Evolutionary conservation across 306 rosid species (phyloP), one percentile per base, ranked within the genome.

Genomic region (Vicia villosa): DNA sequence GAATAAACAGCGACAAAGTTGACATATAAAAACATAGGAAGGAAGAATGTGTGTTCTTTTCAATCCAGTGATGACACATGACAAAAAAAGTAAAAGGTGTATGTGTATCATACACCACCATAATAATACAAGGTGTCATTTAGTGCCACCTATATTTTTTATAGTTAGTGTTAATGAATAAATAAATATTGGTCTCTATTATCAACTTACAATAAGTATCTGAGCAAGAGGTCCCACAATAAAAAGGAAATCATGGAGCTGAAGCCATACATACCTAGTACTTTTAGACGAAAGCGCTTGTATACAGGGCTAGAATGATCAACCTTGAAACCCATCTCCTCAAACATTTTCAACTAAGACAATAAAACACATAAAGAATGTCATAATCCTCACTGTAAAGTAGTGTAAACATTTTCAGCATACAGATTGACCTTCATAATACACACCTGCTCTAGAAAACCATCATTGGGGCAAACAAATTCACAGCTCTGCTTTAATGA

Each of bases 391-490:
- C 71, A 55, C 37, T 49, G 28, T 50, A 40, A 62, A 28, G 22
- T 36, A 40, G 40, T 21, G 15, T 46, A 17, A 17, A 49, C 20
- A 17, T 49, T 49, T 17, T 1, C 50, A 42, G 45, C 46, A 76
- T 15, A 45, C 52, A 42, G 19, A 68, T 40, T 30, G 64, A 54
- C 6, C 77, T 58, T 63, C 64, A 67, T 66, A 28, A 77, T 47
- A 68, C 68, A 32, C 12, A 90, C 98, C 97, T 94, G 97, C 66
- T 88, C 94, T 60, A 88, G 74, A 83, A 94, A 94, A 37, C 97
- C 99, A 69, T 94, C 99, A 80, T 94, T 94, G 59, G 99, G 99
- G 76, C 96, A 91, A 76, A 94, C 99, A 80, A 61, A 77, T 70
- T 83, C 92, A 66, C 89, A 87, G 84, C 92, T 86, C 69, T 88